Base-by-base conservation (phyloP, 345 rosid species). In the Corchorus olitorius region DNA sequence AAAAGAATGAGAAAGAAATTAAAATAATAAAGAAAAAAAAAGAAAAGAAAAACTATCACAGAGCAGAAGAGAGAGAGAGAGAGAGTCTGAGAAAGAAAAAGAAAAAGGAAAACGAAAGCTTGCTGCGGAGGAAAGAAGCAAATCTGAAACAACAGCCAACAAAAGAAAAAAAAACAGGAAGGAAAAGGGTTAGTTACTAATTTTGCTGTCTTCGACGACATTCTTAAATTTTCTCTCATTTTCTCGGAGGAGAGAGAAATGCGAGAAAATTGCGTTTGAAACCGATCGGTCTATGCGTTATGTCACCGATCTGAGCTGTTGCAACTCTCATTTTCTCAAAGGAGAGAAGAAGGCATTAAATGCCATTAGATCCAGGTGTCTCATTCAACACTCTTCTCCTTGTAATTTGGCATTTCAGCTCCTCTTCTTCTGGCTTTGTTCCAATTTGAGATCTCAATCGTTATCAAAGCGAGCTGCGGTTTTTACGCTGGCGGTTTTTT, bases 291-390 rank as follows among this genome's bases (percentile, higher is more conserved):
- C 82, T 76, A 46, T 35, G 73, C 8, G 20, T 66, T 12, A 20
- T 33, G 60, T 66, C 35, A 41, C 77, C 90, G 87, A 82, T 84
- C 90, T 80, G 77, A 66, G 16, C 54, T 39, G 73, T 34, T 46
- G 6, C 66, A 33, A 37, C 50, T 41, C 73, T 20, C 55, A 3
- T 56, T 55, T 52, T 34, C 35, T 52, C 74, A 14, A 41, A 35
- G 33, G 22, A 55, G 15, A 43, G 9, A 41, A 34, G 41, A 34
- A 22, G 5, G 78, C 77, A 84, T 41, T 79, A n/a, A 81, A 68
- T 85, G 86, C 72, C 52, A 49, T 72, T 85, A 80, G 91, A 89
- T 88, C 93, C 86, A 48, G 37, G 79, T 63, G 69, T 19, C 69
- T 17, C 76, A 53, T 46, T 22, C 66, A 56, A 61, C 89, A 75